Evolutionary conservation across 257 asterid species (phyloP).

Genomic region (Solanum virginianum): DNA sequence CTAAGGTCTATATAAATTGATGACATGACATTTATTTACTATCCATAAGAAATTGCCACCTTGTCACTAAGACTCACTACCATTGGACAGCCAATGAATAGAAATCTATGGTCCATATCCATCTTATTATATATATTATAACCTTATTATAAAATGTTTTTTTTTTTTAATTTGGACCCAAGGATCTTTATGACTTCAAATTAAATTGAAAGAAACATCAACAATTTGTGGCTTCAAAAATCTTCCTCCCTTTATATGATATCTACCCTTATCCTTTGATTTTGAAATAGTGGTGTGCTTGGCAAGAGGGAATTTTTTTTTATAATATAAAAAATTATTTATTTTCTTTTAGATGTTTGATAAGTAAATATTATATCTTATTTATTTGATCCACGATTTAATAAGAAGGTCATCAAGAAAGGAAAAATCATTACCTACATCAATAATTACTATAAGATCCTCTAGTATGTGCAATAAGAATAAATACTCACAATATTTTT

Average conservation of each 20-base stretch:
- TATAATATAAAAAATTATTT: not conserved
- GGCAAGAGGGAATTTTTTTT: not conserved
- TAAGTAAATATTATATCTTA: not conserved
- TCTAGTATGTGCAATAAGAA: no score
- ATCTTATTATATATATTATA: not conserved
- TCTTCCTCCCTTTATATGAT: not conserved
- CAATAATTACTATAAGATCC: no score
- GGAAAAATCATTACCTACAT: not conserved
- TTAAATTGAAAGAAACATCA: not conserved
- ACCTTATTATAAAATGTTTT: not conserved
- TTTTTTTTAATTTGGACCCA: not conserved
- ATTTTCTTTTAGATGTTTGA: no score
- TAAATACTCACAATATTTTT: no score
- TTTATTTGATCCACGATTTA: not conserved
- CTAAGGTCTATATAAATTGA: not conserved
- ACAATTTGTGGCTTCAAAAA: not conserved
- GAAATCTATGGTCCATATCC: not conserved
- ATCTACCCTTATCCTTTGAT: not conserved
- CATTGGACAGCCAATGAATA: not conserved
- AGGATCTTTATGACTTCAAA: not conserved
- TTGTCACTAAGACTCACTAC: constrained; percentile 1
- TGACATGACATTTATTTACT: not conserved
- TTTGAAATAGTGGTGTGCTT: not conserved
- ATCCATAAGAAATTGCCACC: constrained; percentile 8
- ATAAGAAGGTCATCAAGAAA: not conserved